phyloP scores from a whole-genome alignment of 1,139 yeast species.

The Suhomyces bribrorum region DNA sequence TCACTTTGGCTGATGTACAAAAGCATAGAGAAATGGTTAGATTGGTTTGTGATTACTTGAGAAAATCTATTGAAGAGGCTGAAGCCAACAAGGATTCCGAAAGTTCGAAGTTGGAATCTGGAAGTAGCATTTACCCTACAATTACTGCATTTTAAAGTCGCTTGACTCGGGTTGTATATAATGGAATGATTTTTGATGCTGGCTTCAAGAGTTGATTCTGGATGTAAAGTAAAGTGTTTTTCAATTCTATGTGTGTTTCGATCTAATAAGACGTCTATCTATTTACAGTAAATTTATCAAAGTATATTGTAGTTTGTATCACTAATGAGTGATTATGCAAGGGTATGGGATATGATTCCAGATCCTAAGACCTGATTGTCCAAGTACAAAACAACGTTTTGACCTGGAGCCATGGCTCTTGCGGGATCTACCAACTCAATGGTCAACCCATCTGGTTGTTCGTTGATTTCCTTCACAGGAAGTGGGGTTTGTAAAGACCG shows the following conservation, averaged over 20 bases:
- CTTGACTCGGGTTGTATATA: not conserved
- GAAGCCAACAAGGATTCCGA: slow-evolving; percentile 19
- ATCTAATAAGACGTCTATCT: not conserved
- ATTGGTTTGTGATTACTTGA: slow-evolving; percentile 32
- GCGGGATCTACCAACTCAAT: slow-evolving; percentile 46
- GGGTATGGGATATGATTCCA: slow-evolving; percentile 45
- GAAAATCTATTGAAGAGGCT: slow-evolving; percentile 10
- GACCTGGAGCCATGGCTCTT: slow-evolving; percentile 90
- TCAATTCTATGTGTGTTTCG: slow-evolving; percentile 2
- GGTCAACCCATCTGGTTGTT: slow-evolving; percentile 15
- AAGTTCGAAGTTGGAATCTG: slow-evolving; percentile 12
- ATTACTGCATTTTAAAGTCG: slow-evolving; percentile 41
- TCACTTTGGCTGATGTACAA: slow-evolving; percentile 30
- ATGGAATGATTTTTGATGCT: not conserved
- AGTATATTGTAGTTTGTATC: not conserved
- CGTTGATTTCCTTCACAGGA: slow-evolving; percentile 22
- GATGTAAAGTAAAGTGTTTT: not conserved
- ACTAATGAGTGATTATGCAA: not conserved
- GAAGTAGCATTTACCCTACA: slow-evolving; percentile 37
- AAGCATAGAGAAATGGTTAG: slow-evolving; percentile 42
- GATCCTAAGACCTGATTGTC: slow-evolving; percentile 74
- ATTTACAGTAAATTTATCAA: slow-evolving; percentile 2
- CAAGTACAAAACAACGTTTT: slow-evolving; percentile 71
- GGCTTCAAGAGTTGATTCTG: not conserved
- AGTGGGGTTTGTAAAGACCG: slow-evolving; percentile 68